Evolutionary conservation across 2,329 filamentous ascomycete species (phyloP).

Genomic region (Colletotrichum cereale): DNA sequence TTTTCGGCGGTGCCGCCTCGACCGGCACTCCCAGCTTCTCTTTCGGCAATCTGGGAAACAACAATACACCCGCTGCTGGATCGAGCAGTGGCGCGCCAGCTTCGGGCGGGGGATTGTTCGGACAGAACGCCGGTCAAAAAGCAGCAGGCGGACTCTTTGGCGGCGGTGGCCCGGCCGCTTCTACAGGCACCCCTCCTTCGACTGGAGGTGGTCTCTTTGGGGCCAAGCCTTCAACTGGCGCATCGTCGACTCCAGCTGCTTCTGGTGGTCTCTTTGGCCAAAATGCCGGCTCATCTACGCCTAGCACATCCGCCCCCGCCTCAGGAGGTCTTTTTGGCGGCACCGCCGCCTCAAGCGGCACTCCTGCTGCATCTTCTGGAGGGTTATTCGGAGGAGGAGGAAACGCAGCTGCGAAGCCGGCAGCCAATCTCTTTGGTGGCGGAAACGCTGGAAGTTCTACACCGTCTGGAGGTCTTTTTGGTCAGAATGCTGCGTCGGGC

Average conservation of each 20-base stretch:
- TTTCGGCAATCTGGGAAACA: conserved; percentile 52
- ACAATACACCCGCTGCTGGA: conserved; percentile 39
- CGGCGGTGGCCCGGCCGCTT: conserved; percentile 39
- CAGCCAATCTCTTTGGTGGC: conserved; percentile 42
- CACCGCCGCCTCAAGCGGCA: conserved; percentile 12
- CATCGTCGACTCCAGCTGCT: conserved; percentile 31
- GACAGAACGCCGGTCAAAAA: conserved; percentile 45
- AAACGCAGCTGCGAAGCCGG: conserved; percentile 44
- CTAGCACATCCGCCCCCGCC: conserved; percentile 40
- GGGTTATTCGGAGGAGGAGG: conserved; percentile 40
- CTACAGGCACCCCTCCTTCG: conserved; percentile 43
- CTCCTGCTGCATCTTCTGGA: conserved; percentile 34
- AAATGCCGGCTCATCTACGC: conserved; percentile 29
- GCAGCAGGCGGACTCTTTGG: conserved; percentile 46
- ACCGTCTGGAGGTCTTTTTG: conserved; percentile 47
- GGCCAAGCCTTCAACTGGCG: conserved; percentile 39
- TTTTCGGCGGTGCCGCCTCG: conserved; percentile 54
- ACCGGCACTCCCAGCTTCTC: conserved; percentile 53
- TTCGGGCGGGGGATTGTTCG: conserved; percentile 49
- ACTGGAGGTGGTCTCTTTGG: conserved; percentile 49
- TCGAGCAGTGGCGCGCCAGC: conserved; percentile 47
- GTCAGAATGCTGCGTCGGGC: conserved; percentile 42
- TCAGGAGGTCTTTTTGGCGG: conserved; percentile 41
- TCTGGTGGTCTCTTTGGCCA: conserved; percentile 32
- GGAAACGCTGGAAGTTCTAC: conserved; percentile 45